phyloP scores from a whole-genome alignment of 1,284 basidiomycete genomes.

The Boletellus deceptivus region DNA sequence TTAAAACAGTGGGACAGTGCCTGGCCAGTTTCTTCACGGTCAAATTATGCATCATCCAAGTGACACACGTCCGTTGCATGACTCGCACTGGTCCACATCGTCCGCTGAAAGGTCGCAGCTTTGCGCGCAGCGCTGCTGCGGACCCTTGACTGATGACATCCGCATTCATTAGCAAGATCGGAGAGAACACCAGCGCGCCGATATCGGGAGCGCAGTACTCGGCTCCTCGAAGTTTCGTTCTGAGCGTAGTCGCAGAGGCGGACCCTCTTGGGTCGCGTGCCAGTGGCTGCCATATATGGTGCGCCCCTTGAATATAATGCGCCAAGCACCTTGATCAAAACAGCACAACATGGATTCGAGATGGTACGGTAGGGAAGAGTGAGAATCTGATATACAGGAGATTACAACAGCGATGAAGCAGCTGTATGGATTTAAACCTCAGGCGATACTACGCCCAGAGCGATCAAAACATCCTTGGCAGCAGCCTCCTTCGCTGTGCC shows the following conservation, averaged over 20 bases:
- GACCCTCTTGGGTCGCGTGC: conserved; percentile 7
- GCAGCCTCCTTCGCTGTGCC: conserved; percentile 27
- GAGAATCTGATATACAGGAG: not conserved
- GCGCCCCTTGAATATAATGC: conserved; percentile 20
- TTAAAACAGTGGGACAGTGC: not conserved
- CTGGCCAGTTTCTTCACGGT: not conserved
- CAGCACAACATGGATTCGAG: not conserved
- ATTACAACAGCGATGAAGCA: not conserved
- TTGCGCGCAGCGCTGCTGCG: conserved; percentile 9
- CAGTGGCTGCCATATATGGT: conserved; percentile 11
- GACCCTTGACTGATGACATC: conserved; percentile 1
- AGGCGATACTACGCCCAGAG: conserved; percentile 6
- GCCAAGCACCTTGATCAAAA: not conserved
- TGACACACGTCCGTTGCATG: not conserved
- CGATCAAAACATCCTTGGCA: conserved; percentile 19
- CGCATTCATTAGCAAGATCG: not conserved
- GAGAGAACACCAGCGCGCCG: not conserved
- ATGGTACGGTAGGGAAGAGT: not conserved
- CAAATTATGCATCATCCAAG: not conserved
- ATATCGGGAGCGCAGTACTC: not conserved
- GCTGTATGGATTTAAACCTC: not conserved
- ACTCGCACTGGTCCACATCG: not conserved
- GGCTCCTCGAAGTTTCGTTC: not conserved
- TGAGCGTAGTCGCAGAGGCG: too few relatives aligned
- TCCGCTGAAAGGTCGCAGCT: conserved; percentile 2